Base-by-base conservation (phyloP, 129 eudicot genomes). In the Flaveria trinervia region DNA sequence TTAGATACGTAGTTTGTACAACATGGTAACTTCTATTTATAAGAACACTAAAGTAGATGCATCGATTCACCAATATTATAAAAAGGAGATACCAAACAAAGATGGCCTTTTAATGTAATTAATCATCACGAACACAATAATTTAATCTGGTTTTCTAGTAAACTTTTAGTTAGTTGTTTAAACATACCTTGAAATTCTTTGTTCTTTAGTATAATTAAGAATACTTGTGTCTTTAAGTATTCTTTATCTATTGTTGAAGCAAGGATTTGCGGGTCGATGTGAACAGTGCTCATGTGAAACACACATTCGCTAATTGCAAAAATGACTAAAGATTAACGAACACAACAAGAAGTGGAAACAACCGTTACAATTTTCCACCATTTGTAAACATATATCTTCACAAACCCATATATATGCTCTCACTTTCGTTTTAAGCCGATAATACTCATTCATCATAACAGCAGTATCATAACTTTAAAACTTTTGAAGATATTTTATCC, bases 181-280 rank as follows among this genome's bases (percentile, higher is more conserved):
- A 43, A 57, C 55, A 57, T 69, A 45, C 18, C 23, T 61, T 61
- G 62, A n/a, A 43, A 45, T n/a, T 57, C 20, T 28, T 45, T 44
- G 33, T 56, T 69, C 76, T 69, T 78, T 52, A 26, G 57, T 69
- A 45, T 70, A 60, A 78, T 57, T 70, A 60, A 78, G 82, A 69
- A 78, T 78, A 78, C 70, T 78, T 78, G 75, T 69, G 52, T 43
- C 61, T 59, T 36, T 1, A 78, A 45, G 76, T 20, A 7, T 68
- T 30, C 51, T 78, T 59, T 60, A 36, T 36, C 41, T 36, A 36
- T 36, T 36, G 41, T 36, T 4, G 41, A 36, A 36, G 41, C 41
- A 36, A 36, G 41, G 41, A 36, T 36, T 36, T 36, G 41, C 7
- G 41, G 41, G 41, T 36, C 41, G 0, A 0, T 36, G 41, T 4